Base-by-base conservation (phyloP, 2,329 filamentous ascomycete genomes). In the Aspergillus sp. region DNA sequence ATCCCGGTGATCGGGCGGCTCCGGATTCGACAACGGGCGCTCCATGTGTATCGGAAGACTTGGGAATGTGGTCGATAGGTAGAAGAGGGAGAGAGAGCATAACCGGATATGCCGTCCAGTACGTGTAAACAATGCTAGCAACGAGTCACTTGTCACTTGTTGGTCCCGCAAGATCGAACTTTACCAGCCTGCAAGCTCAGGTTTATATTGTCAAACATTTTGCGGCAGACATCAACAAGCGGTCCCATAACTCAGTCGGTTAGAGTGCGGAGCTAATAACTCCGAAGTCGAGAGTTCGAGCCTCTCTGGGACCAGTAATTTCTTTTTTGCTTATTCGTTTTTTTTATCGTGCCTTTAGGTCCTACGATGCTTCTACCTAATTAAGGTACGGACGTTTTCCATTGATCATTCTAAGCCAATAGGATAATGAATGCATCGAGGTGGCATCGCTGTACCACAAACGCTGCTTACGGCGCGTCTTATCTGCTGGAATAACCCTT, bases 241-340 rank as follows among this genome's bases (percentile, higher is more conserved):
- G 29, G 29, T 31, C 29, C 50, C 50, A 36, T 36, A 52, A 52
- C 50, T 52, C 24, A 52, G 29, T 52, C 18, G 50, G 29, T 52
- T 52, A 52, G 50, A 52, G 26, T 52, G 50, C 29, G 11, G 50
- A 32, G 50, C 50, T 52, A 52, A 52, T 52, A 52, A 52, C 50
- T 31, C 50, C 11, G 29, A 52, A 52, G 50, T 52, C 29, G 50
- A 36, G 50, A 36, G 50, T 52, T 52, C 50, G 36, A 42, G 36
- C 36, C 36, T 42, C 50, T 36, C 50, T 36, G 50, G 50, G 50
- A 52, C 50, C 24, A 32, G 14, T 20, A 51, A 2, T 18, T 52
- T 22, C 31, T 31, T 52, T 52, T 52, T 52, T 2, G 50, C 0
- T 20, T 32, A n/a, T n/a, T 6, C 11, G 9, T 47, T 47, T 42